These are phyloP conservation scores for Penicillium atrosanguineum DNA, from an alignment of 495 filamentous ascomycete species.

Conservation along the genomic window DNA sequence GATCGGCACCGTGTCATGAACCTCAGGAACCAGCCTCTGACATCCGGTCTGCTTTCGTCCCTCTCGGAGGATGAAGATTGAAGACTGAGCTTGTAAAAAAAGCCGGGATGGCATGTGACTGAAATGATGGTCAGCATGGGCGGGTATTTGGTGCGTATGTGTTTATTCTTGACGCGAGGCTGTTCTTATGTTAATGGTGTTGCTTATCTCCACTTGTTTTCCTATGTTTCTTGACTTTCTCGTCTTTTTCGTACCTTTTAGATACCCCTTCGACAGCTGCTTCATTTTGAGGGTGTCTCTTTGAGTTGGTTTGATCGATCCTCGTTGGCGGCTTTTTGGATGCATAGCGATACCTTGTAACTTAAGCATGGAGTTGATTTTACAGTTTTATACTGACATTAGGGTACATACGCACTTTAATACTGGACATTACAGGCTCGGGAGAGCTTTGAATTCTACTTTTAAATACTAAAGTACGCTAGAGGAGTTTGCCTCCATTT, in stretches of 20 bases:
- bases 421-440: too few relatives aligned
- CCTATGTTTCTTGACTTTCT: neutral
- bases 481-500: too few relatives aligned
- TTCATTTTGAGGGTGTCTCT: neutral
- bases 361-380: too few relatives aligned
- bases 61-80: neutral
- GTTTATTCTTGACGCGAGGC: neutral
- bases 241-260: neutral
- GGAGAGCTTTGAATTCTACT: too few relatives aligned
- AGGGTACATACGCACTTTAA: too few relatives aligned
- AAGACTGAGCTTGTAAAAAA: neutral
- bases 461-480: too few relatives aligned
- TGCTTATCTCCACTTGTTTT: neutral
- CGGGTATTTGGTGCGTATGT: neutral
- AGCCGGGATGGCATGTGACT: neutral
- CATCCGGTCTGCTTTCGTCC: neutral
- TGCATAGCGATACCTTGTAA: too few relatives aligned
- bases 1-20: conserved; percentile 3
- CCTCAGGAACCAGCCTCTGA: conserved; percentile 2
- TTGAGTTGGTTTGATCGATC: too few relatives aligned
- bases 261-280: too few relatives aligned
- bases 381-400: too few relatives aligned
- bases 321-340: too few relatives aligned
- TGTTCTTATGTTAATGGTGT: neutral
- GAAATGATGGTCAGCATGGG: neutral